Evolutionary conservation across 371 early-diverging fungal genomes (phyloP).

Genomic region (Rhizopus arrhizus): DNA sequence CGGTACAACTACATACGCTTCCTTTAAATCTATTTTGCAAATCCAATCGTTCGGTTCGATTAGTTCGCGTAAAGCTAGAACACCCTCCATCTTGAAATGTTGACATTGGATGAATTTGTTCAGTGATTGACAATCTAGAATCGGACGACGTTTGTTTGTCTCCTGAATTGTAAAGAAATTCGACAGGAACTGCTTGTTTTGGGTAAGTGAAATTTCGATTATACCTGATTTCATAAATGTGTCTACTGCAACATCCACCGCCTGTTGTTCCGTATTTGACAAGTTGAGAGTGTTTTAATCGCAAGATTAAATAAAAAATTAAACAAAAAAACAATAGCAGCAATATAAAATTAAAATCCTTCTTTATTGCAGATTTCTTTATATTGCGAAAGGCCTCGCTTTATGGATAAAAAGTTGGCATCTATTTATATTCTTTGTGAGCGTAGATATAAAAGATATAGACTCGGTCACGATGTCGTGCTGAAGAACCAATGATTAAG

Average conservation of each 20-base stretch:
- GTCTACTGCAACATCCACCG: neutral
- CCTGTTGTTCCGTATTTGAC: neutral
- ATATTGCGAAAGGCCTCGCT: too few relatives aligned
- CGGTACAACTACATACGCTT: conserved; percentile 10
- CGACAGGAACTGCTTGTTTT: conserved; percentile 8
- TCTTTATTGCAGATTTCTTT: too few relatives aligned
- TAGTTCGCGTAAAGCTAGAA: conserved; percentile 11
- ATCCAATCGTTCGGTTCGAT: conserved; percentile 8
- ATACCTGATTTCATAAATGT: conserved; percentile 3
- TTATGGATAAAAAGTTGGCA: too few relatives aligned
- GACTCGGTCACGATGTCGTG: too few relatives aligned
- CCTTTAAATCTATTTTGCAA: conserved; percentile 11
- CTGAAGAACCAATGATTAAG: too few relatives aligned
- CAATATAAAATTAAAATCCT: too few relatives aligned
- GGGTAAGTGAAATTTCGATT: conserved; percentile 4
- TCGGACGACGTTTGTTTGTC: conserved; percentile 18
- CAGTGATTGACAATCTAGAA: conserved; percentile 11
- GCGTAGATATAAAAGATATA: too few relatives aligned
- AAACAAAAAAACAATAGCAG: too few relatives aligned
- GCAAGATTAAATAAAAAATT: too few relatives aligned
- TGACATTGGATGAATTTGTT: conserved; percentile 14
- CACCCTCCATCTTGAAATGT: conserved; percentile 30
- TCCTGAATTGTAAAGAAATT: conserved; percentile 23
- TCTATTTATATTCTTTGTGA: too few relatives aligned
- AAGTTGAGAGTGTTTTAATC: too few relatives aligned